phyloP scores from a whole-genome alignment of 805 yeast genomes.

The Osmozyma mogii region DNA sequence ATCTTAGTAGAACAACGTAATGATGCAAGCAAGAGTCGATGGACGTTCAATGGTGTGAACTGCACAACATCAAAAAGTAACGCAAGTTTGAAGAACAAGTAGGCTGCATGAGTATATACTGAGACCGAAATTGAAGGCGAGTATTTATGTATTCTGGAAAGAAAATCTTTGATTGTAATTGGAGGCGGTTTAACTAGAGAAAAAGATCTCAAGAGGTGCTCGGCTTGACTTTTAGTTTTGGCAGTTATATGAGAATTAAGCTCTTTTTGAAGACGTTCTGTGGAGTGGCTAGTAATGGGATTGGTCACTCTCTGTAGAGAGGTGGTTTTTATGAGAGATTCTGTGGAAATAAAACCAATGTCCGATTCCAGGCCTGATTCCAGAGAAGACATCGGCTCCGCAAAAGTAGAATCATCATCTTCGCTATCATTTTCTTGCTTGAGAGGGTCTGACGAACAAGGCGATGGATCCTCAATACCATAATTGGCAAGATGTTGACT shows the following conservation, averaged over 20 bases:
- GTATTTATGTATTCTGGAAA: slow-evolving; percentile 30
- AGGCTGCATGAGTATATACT: slow-evolving; percentile 33
- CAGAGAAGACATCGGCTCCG: not conserved
- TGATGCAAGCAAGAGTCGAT: slow-evolving; percentile 31
- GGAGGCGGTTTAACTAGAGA: slow-evolving; percentile 29
- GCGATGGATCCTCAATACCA: slow-evolving; percentile 1
- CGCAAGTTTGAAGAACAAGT: slow-evolving; percentile 27
- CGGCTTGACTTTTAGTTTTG: slow-evolving; percentile 15
- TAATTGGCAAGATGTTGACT: slow-evolving; percentile 17
- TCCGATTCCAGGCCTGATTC: not conserved
- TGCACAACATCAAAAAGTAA: slow-evolving; percentile 25
- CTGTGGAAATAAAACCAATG: slow-evolving; percentile 15
- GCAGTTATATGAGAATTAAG: slow-evolving; percentile 12
- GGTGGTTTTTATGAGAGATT: slow-evolving; percentile 12
- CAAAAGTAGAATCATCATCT: no score
- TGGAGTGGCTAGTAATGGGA: slow-evolving; percentile 12
- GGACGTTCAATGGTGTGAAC: slow-evolving; percentile 29
- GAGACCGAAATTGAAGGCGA: slow-evolving; percentile 32
- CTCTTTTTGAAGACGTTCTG: slow-evolving; percentile 17
- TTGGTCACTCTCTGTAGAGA: slow-evolving; percentile 8
- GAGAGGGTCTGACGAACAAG: no score
- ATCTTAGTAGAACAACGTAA: slow-evolving; percentile 33
- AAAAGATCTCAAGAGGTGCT: slow-evolving; percentile 24
- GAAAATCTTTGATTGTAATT: slow-evolving; percentile 26
- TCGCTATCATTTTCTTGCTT: not conserved